These are phyloP conservation scores for Isatis lusitanica DNA, from an alignment of 441 rosid species.

Conservation along the genomic window DNA sequence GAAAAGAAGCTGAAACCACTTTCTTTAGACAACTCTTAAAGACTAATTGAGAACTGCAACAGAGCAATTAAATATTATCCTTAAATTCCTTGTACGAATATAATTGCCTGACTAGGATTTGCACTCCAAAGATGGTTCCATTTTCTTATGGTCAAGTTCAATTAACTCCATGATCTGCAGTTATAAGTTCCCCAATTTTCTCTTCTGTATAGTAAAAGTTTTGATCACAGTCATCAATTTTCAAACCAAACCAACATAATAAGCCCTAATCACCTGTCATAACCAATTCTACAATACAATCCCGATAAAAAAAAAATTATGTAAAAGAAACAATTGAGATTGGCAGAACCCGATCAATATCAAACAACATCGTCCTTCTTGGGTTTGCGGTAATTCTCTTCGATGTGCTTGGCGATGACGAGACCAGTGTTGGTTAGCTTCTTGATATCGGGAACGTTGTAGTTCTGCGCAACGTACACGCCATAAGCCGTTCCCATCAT, in stretches of 20 bases:
- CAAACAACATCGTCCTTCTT: conserved; percentile 48
- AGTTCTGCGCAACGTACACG: conserved; percentile 67
- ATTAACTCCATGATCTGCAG: neutral
- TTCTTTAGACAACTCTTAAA: neutral
- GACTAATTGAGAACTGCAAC: neutral
- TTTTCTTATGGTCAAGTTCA: neutral
- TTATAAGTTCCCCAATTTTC: neutral
- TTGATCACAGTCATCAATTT: neutral
- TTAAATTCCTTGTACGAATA: neutral
- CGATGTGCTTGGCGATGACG: conserved; percentile 55
- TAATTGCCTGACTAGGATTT: neutral
- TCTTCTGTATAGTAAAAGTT: conserved; percentile 4
- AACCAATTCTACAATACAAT: neutral
- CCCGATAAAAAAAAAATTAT: neutral
- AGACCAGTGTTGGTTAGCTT: conserved; percentile 53
- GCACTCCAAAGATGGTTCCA: neutral
- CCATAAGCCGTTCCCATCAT: conserved; percentile 55
- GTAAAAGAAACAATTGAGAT: neutral
- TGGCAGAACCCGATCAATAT: conserved; percentile 14
- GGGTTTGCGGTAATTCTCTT: conserved; percentile 64
- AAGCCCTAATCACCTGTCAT: neutral
- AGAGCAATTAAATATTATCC: neutral
- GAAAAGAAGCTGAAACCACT: neutral
- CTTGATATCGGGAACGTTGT: conserved; percentile 60
- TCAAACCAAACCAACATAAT: neutral